A percentile compares a stretch with the other conserved stretches of the same genome.
These are phyloP conservation scores for Danielia reshetovae DNA, from an alignment of 805 yeast species.

Conservation along the genomic window DNA sequence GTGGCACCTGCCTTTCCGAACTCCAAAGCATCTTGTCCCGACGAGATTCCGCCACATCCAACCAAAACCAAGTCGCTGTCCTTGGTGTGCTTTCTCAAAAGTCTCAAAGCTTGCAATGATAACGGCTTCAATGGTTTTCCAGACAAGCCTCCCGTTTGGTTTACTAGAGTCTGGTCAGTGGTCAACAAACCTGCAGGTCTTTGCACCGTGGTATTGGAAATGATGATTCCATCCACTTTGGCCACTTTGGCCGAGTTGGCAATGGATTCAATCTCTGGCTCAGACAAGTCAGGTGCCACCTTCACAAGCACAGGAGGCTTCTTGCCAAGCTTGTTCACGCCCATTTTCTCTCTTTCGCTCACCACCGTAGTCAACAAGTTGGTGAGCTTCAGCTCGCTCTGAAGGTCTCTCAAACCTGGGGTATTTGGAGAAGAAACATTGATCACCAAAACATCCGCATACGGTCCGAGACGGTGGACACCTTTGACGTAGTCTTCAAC, in stretches of 20 bases:
- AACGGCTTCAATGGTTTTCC: constrained; percentile 88
- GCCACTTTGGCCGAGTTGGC: constrained; percentile 75
- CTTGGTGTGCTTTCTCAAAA: constrained; percentile 73
- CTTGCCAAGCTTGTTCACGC: constrained; percentile 36
- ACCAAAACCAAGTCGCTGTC: constrained; percentile 69
- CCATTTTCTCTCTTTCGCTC: constrained; percentile 56
- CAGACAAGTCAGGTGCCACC: constrained; percentile 89
- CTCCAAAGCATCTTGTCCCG: constrained; percentile 84
- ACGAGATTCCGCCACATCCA: constrained; percentile 94
- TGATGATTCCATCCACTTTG: constrained; percentile 84
- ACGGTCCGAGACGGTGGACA: constrained; percentile 73
- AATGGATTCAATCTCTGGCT: constrained; percentile 74
- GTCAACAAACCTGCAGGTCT: constrained; percentile 67
- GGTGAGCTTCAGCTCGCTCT: constrained; percentile 69
- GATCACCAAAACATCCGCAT: constrained; percentile 84
- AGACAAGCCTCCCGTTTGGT: constrained; percentile 82
- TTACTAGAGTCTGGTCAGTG: constrained; percentile 32
- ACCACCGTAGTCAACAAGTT: constrained; percentile 63
- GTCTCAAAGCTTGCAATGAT: constrained; percentile 65
- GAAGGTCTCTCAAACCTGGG: constrained; percentile 88
- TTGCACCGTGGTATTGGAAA: constrained; percentile 87
- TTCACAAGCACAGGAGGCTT: constrained; percentile 84
- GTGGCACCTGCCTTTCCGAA: constrained; percentile 92
- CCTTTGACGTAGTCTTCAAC: constrained; percentile 82
- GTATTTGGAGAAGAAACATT: constrained; percentile 96